Base-by-base conservation (phyloP, 1,284 basidiomycete species). In the Butyriboletus appendiculatus region DNA sequence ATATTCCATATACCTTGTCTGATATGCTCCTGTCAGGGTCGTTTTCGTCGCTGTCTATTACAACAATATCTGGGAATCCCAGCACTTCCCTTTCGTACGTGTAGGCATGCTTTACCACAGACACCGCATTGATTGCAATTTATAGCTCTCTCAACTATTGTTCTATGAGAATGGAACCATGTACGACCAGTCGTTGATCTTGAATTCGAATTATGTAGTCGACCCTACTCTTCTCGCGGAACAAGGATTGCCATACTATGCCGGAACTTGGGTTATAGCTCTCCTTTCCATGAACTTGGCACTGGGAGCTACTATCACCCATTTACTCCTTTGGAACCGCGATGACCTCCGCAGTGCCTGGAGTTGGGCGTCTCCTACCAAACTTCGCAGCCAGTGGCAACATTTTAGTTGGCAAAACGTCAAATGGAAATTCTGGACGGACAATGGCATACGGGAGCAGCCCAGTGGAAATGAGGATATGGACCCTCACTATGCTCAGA, bases 401-500 rank as follows among this genome's bases (percentile, higher is more conserved):
- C 49, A 52, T 16, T 59, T 61, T 8, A 45, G 20, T 12, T 66
- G 59, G 63, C 39, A 59, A 8, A 66, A 64, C 33, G 70, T 79
- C 54, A 62, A 76, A 46, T 79, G 73, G 73, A 71, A 62, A 45
- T 73, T 81, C 66, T 81, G 80, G 80, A 56, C 63, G 38, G 67
- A 75, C 44, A 66, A 74, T 52, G 76, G 76, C 10, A 68, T 72
- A 54, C 68, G 72, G 28, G 61, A 70, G 5, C 54, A 67, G 14
- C 50, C 57, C 2, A 53, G 57, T 2, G 59, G 59, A 6, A 62
- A 68, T 35, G 64, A 71, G 35, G 70, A 73, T 32, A 59, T 76
- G 11, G 81, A 82, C 57, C 80, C 80, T 16, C 81, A 83, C 60
- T 82, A 81, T 53, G 69, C 69, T n/a, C 66, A 80, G 58, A 82